Conservation (phyloP, 306 rosid species). For the Quercus engelmannii region DNA sequence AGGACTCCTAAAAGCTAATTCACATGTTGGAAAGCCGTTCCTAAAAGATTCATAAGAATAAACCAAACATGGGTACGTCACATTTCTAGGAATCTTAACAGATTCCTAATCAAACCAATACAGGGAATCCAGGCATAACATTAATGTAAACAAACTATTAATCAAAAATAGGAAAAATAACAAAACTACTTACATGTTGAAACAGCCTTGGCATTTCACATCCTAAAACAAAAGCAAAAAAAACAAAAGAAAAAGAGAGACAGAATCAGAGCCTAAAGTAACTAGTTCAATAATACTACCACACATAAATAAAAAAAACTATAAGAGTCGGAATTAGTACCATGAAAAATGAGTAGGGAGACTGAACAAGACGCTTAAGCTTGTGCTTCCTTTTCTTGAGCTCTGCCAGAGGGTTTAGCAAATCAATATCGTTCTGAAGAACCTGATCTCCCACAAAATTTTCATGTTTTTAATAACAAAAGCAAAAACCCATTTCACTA, state of each 20-base stretch:
- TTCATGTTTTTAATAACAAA: background rate
- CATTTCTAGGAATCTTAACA: too few relatives aligned
- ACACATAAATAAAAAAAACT: too few relatives aligned
- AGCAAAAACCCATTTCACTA: too few relatives aligned
- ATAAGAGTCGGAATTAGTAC: conserved; percentile 8
- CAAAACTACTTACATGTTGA: conserved; percentile 43
- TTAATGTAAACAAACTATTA: background rate
- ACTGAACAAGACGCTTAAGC: conserved; percentile 51
- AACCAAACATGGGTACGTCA: too few relatives aligned
- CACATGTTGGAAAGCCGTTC: too few relatives aligned
- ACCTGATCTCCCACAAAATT: conserved; percentile 22
- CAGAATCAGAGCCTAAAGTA: too few relatives aligned
- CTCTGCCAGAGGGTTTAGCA: conserved; percentile 48
- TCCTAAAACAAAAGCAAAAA: conserved; percentile 22
- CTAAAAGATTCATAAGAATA: too few relatives aligned
- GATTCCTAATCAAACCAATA: too few relatives aligned
- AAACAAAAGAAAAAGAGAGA: background rate
- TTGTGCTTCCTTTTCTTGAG: conserved; percentile 50
- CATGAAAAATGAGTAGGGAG: conserved; percentile 56
- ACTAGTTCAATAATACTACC: too few relatives aligned
- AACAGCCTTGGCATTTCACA: conserved; percentile 57
- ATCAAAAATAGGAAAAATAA: background rate
- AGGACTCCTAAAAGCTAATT: too few relatives aligned
- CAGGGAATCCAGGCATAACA: too few relatives aligned
- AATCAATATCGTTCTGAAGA: conserved; percentile 53